phyloP scores from a whole-genome alignment of 164 flowering plant species.

The Akebia trifoliata region DNA sequence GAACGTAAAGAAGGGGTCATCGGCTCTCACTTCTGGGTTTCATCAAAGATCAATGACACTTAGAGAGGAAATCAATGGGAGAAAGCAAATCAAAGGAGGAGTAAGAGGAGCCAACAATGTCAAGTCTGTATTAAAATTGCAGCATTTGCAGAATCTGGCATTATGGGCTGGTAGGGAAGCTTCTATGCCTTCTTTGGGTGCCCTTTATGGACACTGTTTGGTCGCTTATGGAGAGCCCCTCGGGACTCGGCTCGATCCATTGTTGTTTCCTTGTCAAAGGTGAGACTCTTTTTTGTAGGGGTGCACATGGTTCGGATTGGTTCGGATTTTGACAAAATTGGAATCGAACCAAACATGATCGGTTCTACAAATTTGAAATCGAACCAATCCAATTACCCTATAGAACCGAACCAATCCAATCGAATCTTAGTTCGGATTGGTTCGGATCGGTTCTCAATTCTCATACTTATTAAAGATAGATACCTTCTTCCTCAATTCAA shows the following conservation, averaged over 20 bases:
- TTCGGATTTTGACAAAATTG: no score
- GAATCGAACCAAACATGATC: no score
- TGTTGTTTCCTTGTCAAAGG: slow-evolving; percentile 61
- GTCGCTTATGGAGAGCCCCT: slow-evolving; percentile 37
- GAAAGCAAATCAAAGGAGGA: slow-evolving; percentile 15
- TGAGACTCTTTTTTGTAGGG: slow-evolving; percentile 16
- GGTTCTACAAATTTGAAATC: no score
- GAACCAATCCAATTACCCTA: no score
- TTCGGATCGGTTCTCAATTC: no score
- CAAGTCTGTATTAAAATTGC: slow-evolving; percentile 36
- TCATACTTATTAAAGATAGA: no score
- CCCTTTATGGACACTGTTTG: slow-evolving; percentile 52
- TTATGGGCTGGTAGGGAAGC: slow-evolving; percentile 53
- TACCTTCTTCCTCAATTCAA: no score
- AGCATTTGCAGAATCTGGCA: slow-evolving; percentile 60
- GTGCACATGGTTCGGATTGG: no score
- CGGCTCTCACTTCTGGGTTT: slow-evolving; percentile 6
- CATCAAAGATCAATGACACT: slow-evolving; percentile 22
- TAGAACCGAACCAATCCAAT: no score
- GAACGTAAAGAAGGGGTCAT: slow-evolving; percentile 12
- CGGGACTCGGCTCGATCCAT: slow-evolving; percentile 43
- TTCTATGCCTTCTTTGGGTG: slow-evolving; percentile 48
- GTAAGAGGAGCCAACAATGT: slow-evolving; percentile 18
- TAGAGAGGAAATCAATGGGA: slow-evolving; percentile 31
- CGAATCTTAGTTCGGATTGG: no score